These are phyloP conservation scores for Panicum hallii DNA, from an alignment of 202 grass and related monocot species.

Conservation along the genomic window DNA sequence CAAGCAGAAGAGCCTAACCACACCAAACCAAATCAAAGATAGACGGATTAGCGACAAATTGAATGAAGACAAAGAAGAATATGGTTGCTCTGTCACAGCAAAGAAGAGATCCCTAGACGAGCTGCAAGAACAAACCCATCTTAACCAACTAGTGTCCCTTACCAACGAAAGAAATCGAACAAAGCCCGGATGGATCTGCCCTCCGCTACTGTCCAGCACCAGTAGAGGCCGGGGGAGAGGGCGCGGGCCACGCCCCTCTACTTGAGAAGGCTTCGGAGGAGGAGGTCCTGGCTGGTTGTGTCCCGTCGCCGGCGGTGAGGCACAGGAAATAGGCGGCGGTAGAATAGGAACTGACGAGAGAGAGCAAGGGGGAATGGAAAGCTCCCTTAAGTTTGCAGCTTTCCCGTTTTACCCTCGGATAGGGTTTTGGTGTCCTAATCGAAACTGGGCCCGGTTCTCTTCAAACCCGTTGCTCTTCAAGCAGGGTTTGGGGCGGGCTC, in stretches of 20 bases:
- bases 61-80: not conserved
- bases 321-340: not conserved
- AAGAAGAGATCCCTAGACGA: not conserved
- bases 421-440: not conserved
- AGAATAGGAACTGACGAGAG: not conserved
- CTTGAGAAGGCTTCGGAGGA: not conserved
- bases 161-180: not conserved
- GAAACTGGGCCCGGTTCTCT: not conserved
- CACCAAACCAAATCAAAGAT: not conserved
- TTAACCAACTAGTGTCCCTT: not conserved
- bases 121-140: not conserved
- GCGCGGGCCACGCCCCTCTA: not conserved
- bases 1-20: not conserved
- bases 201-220: not conserved
- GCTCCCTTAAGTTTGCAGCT: not conserved
- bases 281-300: not conserved
- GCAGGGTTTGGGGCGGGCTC: not conserved
- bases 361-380: not conserved
- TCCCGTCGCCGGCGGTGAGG: not conserved
- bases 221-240: not conserved
- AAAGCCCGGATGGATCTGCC: not conserved
- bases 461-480: not conserved
- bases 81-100: not conserved
- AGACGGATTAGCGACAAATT: not conserved
- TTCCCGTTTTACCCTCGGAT: conserved; percentile 5